Percentiles rank a stretch among this genome's conserved stretches.
Evolutionary conservation across 305 asterid species (phyloP).

Genomic region (Rubia occidens): DNA sequence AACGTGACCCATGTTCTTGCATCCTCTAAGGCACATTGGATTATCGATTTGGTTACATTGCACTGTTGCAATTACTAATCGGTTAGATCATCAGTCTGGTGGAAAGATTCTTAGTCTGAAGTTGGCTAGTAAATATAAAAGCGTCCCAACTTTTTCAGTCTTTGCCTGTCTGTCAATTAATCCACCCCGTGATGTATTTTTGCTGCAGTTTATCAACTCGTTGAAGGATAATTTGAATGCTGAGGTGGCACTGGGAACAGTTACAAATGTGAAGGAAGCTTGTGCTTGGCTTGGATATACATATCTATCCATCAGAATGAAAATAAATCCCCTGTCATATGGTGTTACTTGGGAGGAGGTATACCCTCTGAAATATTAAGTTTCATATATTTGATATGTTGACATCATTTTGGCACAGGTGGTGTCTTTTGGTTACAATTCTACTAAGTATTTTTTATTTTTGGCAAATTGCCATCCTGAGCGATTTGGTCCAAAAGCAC

Average conservation of each 20-base stretch:
- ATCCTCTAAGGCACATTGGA: neutral
- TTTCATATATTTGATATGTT: conserved; percentile 15
- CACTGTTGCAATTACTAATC: no score
- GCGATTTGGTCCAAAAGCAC: conserved; percentile 2
- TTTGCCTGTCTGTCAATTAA: neutral
- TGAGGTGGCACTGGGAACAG: conserved; percentile 98
- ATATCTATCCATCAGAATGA: conserved; percentile 95
- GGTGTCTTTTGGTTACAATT: neutral
- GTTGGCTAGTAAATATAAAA: neutral
- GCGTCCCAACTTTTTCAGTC: neutral
- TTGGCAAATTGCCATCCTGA: neutral
- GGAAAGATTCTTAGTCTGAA: conserved; percentile 1
- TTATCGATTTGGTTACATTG: neutral
- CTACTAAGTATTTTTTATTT: neutral
- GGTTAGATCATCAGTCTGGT: neutral
- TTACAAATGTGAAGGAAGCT: conserved; percentile 97
- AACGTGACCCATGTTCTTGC: neutral
- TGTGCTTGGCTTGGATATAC: conserved; percentile 99
- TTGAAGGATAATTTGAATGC: conserved; percentile 95
- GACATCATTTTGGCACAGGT: neutral
- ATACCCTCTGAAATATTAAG: conserved; percentile 15
- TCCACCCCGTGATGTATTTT: conserved; percentile 6
- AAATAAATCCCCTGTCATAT: conserved; percentile 75
- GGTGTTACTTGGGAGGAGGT: conserved; percentile 99
- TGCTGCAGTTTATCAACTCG: conserved; percentile 79